These are phyloP conservation scores for Phalaenopsis aphrodite DNA, from an alignment of 106 monocot species.

Conservation along the genomic window DNA sequence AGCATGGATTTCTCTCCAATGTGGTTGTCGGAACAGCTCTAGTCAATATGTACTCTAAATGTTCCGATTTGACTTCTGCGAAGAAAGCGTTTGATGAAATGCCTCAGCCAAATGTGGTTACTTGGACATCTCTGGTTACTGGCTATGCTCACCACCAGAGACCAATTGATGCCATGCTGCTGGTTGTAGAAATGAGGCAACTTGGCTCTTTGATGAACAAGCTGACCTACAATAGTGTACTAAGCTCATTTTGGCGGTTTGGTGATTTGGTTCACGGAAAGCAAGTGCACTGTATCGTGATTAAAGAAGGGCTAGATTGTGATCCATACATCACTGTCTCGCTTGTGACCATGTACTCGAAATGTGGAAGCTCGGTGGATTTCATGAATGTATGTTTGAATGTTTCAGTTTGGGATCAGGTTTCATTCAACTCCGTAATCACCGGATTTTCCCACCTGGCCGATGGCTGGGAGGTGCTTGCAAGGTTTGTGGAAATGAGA, in stretches of 20 bases:
- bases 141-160: slow-evolving; percentile 18
- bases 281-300: slow-evolving; percentile 43
- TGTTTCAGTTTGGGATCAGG: slow-evolving; percentile 17
- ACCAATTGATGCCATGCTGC: slow-evolving; percentile 25
- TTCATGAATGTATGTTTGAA: slow-evolving; percentile 14
- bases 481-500: slow-evolving; percentile 34
- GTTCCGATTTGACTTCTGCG: slow-evolving; percentile 15
- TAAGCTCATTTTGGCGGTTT: slow-evolving; percentile 23
- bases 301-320: slow-evolving; percentile 26
- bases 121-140: slow-evolving; percentile 46
- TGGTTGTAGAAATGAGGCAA: slow-evolving; percentile 34
- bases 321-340: slow-evolving; percentile 26
- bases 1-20: slow-evolving; percentile 25
- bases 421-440: slow-evolving; percentile 38
- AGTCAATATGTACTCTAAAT: slow-evolving; percentile 47
- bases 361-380: slow-evolving; percentile 35
- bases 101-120: slow-evolving; percentile 44
- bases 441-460: slow-evolving; percentile 37
- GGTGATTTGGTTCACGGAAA: slow-evolving; percentile 27
- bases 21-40: slow-evolving; percentile 36
- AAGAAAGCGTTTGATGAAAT: slow-evolving; percentile 44
- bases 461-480: slow-evolving; percentile 19
- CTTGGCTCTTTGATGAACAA: slow-evolving; percentile 15
- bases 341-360: slow-evolving; percentile 45
- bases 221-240: slow-evolving; percentile 36